Conservation (phyloP, 2,329 filamentous ascomycete species). For the Geosmithia putterillii region DNA sequence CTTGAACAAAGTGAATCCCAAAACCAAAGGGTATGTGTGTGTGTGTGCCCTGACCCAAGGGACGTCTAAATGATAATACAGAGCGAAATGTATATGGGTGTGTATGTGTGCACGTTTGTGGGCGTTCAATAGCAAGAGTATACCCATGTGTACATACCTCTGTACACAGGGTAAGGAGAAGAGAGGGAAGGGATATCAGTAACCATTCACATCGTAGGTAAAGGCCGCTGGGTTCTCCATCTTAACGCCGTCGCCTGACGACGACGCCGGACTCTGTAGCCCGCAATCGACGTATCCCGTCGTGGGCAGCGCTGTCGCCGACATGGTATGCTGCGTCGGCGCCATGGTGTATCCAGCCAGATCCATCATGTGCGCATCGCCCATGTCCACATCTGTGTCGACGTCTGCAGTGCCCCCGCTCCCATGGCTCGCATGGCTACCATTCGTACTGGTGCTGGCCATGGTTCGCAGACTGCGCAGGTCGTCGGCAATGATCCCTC, state of each 20-base stretch:
- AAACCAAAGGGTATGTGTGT: too few relatives aligned
- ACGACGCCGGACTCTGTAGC: background rate
- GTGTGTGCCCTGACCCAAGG: too few relatives aligned
- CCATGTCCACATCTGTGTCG: constrained; percentile 25
- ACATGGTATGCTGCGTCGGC: background rate
- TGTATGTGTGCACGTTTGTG: background rate
- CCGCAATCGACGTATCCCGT: background rate
- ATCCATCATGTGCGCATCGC: constrained; percentile 18
- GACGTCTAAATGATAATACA: too few relatives aligned
- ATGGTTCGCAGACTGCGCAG: constrained; percentile 20
- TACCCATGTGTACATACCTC: too few relatives aligned
- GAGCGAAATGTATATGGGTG: too few relatives aligned
- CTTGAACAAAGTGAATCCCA: too few relatives aligned
- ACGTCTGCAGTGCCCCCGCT: too few relatives aligned
- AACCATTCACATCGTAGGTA: background rate
- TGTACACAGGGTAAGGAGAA: too few relatives aligned
- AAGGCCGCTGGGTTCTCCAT: constrained; percentile 1
- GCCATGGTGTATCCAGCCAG: background rate
- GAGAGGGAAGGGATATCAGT: too few relatives aligned
- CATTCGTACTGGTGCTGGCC: constrained; percentile 10
- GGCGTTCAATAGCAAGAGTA: too few relatives aligned
- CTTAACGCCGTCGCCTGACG: background rate
- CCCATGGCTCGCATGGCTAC: too few relatives aligned
- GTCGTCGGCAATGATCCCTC: constrained; percentile 23
- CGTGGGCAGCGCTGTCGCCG: background rate